Evolutionary conservation across 163 green algal genomes (phyloP).

Genomic region (Prototheca stagnorum): DNA sequence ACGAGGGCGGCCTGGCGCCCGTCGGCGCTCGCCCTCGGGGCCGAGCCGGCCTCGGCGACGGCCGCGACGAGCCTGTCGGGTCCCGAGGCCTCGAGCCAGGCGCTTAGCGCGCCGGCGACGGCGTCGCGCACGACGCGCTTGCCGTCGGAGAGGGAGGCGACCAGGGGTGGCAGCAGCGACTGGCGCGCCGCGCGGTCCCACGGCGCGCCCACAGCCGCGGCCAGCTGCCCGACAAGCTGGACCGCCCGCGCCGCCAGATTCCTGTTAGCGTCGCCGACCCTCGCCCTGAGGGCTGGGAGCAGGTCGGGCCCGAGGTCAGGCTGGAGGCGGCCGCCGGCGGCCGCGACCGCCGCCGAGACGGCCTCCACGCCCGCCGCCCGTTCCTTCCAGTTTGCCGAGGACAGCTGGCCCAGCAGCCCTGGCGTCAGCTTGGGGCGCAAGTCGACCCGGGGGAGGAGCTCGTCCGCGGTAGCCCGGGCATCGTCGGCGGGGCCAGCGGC

Average conservation of each 20-base stretch:
- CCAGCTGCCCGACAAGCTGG: conserved; percentile 49
- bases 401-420: conserved; percentile 38
- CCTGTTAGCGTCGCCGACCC: conserved; percentile 80
- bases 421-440: conserved; percentile 53
- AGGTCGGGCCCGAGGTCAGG: conserved; percentile 57
- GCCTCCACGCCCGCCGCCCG: conserved; percentile 63
- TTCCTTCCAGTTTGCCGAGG: conserved; percentile 78
- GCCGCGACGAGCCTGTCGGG: conserved; percentile 19
- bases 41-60: conserved; percentile 18
- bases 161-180: conserved; percentile 38
- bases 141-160: conserved; percentile 57
- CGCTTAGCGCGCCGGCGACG: conserved; percentile 59
- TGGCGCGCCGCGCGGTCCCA: conserved; percentile 42
- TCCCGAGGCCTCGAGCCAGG: conserved; percentile 30
- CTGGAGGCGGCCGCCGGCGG: conserved; percentile 51
- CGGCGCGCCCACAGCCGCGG: conserved; percentile 47
- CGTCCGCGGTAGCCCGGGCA: conserved; percentile 17
- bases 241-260: conserved; percentile 68
- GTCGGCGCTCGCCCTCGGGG: conserved; percentile 37
- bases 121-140: conserved; percentile 63
- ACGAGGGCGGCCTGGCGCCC: conserved; percentile 27
- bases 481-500: conserved; percentile 5
- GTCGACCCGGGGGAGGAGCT: conserved; percentile 57
- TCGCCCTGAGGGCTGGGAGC: conserved; percentile 47
- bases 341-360: conserved; percentile 50